phyloP scores from a whole-genome alignment of 768 basidiomycete species.

The Russula sp. region DNA sequence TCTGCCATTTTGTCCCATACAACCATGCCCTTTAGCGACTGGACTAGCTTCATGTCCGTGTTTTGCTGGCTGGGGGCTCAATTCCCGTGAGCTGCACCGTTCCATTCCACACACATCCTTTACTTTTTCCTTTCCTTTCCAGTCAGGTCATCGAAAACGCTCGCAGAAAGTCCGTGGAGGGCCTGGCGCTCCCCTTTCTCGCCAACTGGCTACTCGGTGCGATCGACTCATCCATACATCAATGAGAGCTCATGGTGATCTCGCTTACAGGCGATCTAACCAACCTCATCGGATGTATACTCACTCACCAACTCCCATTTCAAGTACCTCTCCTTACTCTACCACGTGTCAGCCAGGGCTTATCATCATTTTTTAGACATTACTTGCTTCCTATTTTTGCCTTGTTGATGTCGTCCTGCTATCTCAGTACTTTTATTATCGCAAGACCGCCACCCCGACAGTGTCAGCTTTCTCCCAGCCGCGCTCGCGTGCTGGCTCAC shows the following conservation, averaged over 20 bases:
- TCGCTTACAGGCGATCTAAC: constrained; percentile 69
- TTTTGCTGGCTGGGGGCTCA: constrained; percentile 81
- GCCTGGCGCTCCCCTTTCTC: constrained; percentile 89
- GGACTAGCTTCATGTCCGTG: constrained; percentile 66
- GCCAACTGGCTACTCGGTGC: constrained; percentile 87
- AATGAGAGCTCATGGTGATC: background rate
- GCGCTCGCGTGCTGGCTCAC: constrained; percentile 36
- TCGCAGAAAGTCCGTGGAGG: constrained; percentile 70
- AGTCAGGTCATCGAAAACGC: constrained; percentile 85
- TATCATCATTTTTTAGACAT: constrained; percentile 46
- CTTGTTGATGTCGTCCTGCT: constrained; percentile 71
- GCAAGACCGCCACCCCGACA: constrained; percentile 30
- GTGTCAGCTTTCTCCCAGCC: constrained; percentile 31
- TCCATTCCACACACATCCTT: background rate
- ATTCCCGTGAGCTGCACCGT: constrained; percentile 58
- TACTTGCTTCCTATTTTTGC: constrained; percentile 88
- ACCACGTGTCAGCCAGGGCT: constrained; percentile 13
- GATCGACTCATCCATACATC: constrained; percentile 17
- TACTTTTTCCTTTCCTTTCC: background rate
- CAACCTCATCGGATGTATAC: constrained; percentile 83
- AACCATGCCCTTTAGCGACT: constrained; percentile 42
- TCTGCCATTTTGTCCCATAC: background rate
- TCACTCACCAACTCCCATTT: constrained; percentile 92
- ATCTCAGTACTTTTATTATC: constrained; percentile 77
- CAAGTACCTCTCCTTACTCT: constrained; percentile 46